Evolutionary conservation across 2,329 filamentous ascomycete genomes (phyloP), one percentile per base, ranked within the genome.

Genomic region (Ophiostoma populinum): DNA sequence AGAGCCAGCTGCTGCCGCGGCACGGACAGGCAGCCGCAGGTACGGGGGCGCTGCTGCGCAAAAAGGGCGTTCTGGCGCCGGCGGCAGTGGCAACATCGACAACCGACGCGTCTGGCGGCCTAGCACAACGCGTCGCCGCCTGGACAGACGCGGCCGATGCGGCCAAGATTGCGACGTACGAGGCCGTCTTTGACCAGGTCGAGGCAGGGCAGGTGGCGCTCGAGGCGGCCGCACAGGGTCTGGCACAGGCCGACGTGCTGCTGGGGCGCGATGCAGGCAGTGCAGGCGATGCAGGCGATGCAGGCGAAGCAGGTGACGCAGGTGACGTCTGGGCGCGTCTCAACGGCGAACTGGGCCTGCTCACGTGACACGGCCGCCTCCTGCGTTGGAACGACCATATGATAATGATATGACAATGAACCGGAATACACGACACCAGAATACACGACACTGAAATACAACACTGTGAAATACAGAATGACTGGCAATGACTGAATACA

Each of bases 111-210:
- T 49, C 55, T 12, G 55, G 59, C 28, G 50, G 62, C 4, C 54
- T 58, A 15, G 51, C 48, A 21, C 41, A 37, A 11, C 57, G 59
- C 28, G 57, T 70, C 32, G 60, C 62, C 41, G 63, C 65, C 8
- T 78, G 73, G 72, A 61, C 70, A 7, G 62, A 60, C 44, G 70
- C 73, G 2, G 64, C 70, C 2, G 65, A 75, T 37, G 60, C 67
- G 3, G 68, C 70, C 43, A 73, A 71, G 44, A 66, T 72, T 36
- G 53, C 61, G 2, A 72, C 63, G 1, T 58, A 73, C 9, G 69
- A 75, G 45, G 52, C 56, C 7, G 65, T 76, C 9, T 63, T 66
- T 7, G 70, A 74, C 46, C 67, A 63, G 41, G 59, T 76, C 3
- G 70, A 77, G 35, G 56, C 61, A 35, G 71, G 71, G 0, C 64